phyloP scores from a whole-genome alignment of 495 filamentous ascomycete species.

The Talaromyces thailandensis region DNA sequence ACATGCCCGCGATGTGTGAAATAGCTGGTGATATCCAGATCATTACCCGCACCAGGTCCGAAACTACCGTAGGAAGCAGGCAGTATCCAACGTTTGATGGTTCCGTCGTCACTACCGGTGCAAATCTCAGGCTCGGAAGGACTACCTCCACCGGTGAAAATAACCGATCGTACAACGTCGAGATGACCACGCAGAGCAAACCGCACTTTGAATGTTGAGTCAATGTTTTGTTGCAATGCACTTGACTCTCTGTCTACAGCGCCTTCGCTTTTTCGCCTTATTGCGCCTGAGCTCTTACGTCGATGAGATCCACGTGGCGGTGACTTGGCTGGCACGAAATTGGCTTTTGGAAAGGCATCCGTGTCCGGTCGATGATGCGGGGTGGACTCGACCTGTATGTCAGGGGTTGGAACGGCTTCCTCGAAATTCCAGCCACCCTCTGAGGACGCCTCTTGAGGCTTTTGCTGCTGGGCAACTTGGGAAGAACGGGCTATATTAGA shows the following conservation, averaged over 20 bases:
- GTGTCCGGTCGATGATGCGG: slow-evolving; percentile 65
- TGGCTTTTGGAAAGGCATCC: slow-evolving; percentile 76
- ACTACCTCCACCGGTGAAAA: slow-evolving; percentile 93
- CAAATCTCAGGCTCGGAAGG: slow-evolving; percentile 94
- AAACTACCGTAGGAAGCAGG: slow-evolving; percentile 62
- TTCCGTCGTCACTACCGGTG: slow-evolving; percentile 90
- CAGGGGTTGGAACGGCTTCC: slow-evolving; percentile 40
- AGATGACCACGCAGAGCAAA: slow-evolving; percentile 90
- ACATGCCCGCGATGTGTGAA: slow-evolving; percentile 92
- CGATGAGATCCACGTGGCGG: slow-evolving; percentile 66
- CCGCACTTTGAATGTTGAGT: slow-evolving; percentile 75
- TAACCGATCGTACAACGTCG: slow-evolving; percentile 84
- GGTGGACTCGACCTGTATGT: slow-evolving; percentile 37
- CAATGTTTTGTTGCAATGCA: slow-evolving; percentile 38
- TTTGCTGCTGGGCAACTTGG: slow-evolving; percentile 12
- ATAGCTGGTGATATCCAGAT: slow-evolving; percentile 84
- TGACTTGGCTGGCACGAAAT: slow-evolving; percentile 66
- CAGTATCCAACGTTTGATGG: slow-evolving; percentile 94
- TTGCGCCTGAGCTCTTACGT: slow-evolving; percentile 69
- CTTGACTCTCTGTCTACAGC: slow-evolving; percentile 39
- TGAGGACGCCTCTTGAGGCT: slow-evolving; percentile 19
- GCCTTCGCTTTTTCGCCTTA: slow-evolving; percentile 51
- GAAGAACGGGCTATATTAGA: neutral
- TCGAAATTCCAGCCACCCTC: slow-evolving; percentile 94
- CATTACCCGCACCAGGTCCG: slow-evolving; percentile 47